Percentiles rank a stretch among this genome's conserved stretches.
These are phyloP conservation scores for Plasmopara halstedii DNA, from an alignment of 352 stramenopile genomes.

Conservation along the genomic window DNA sequence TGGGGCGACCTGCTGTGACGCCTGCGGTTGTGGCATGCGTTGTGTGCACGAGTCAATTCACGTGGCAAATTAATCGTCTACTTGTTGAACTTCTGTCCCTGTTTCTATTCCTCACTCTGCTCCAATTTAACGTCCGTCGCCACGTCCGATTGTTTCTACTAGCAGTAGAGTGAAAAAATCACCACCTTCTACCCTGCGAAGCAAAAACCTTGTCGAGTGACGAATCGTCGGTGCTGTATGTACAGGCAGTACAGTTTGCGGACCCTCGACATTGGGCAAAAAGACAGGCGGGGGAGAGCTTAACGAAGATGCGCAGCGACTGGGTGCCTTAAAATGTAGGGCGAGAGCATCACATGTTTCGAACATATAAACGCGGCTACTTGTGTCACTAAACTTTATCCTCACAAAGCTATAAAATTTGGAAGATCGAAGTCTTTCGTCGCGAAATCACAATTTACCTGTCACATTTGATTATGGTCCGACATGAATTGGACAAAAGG, in stretches of 20 bases:
- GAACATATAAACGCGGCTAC: no score
- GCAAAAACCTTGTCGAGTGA: not conserved
- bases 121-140: not conserved
- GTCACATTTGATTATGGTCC: no score
- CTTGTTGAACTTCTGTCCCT: not conserved
- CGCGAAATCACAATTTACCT: no score
- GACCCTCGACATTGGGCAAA: constrained; percentile 3
- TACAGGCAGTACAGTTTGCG: constrained; percentile 17
- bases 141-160: not conserved
- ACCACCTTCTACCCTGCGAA: not conserved
- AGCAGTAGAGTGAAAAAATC: not conserved
- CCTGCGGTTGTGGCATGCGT: constrained; percentile 16
- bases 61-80: constrained; percentile 1
- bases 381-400: no score
- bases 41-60: not conserved
- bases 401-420: no score
- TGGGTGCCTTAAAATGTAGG: not conserved
- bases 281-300: constrained; percentile 16
- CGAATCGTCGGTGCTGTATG: constrained; percentile 2
- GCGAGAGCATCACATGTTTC: not conserved
- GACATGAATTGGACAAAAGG: no score
- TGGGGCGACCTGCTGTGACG: constrained; percentile 5
- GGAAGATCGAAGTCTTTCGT: no score
- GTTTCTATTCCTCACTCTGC: not conserved
- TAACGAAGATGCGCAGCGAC: constrained; percentile 26